Evolutionary conservation across 495 filamentous ascomycete genomes (phyloP).

Genomic region (Daldinia bambusicola): DNA sequence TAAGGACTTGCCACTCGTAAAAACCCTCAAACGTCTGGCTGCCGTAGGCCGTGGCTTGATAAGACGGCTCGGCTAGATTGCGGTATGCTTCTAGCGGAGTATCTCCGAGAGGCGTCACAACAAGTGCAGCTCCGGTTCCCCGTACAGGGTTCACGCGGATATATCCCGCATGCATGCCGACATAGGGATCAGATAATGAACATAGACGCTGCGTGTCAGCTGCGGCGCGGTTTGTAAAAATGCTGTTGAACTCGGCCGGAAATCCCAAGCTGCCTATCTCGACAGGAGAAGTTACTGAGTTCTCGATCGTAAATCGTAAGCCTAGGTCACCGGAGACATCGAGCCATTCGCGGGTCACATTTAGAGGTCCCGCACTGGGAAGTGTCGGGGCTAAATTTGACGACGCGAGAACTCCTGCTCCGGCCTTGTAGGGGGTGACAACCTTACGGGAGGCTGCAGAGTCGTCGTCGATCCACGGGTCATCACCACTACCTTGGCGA

Average conservation of each 20-base stretch:
- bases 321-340: conserved; percentile 57
- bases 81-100: conserved; percentile 62
- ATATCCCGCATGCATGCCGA: conserved; percentile 64
- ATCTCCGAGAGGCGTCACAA: conserved; percentile 59
- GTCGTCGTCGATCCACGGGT: conserved; percentile 51
- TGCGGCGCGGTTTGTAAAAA: conserved; percentile 61
- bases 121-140: conserved; percentile 58
- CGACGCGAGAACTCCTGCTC: conserved; percentile 41
- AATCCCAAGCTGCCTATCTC: conserved; percentile 65
- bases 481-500: conserved; percentile 46
- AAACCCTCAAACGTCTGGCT: conserved; percentile 64
- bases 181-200: conserved; percentile 61
- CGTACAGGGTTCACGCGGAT: conserved; percentile 56
- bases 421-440: conserved; percentile 39
- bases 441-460: conserved; percentile 51
- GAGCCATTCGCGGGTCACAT: conserved; percentile 58
- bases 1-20: conserved; percentile 64
- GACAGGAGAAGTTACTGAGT: conserved; percentile 48
- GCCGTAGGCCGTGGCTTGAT: conserved; percentile 51
- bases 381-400: conserved; percentile 53
- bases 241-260: conserved; percentile 66
- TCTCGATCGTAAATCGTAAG: conserved; percentile 59
- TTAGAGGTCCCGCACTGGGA: conserved; percentile 44
- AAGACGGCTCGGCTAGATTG: conserved; percentile 52
- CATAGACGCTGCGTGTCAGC: conserved; percentile 54